A percentile compares a stretch with the other conserved stretches of the same genome.
Conservation (phyloP, 192 early-diverging fungal genomes). For the Rhizoclosmatium globosum region DNA sequence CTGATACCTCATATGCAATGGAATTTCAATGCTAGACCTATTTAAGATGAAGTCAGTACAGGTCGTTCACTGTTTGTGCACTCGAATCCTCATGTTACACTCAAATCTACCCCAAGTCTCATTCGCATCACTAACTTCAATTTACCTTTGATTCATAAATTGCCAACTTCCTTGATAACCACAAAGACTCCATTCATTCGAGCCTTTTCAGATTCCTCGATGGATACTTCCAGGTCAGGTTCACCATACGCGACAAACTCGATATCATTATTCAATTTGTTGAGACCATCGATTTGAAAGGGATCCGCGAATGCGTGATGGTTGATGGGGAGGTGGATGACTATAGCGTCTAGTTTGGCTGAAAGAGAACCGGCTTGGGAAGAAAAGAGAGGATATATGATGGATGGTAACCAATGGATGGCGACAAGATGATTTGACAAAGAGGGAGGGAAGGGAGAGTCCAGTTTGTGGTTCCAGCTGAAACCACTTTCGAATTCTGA, state of each 20-base stretch:
- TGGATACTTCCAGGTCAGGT: slow-evolving; percentile 17
- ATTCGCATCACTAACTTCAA: background rate
- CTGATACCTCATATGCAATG: slow-evolving; percentile 28
- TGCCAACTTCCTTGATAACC: slow-evolving; percentile 3
- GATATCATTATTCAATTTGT: background rate
- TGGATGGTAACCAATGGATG: background rate
- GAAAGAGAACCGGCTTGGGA: background rate
- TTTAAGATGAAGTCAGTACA: background rate
- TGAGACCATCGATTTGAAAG: slow-evolving; percentile 18
- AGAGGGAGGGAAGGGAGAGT: background rate
- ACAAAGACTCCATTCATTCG: slow-evolving; percentile 21
- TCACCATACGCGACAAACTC: background rate
- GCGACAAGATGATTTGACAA: background rate
- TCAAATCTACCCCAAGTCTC: background rate
- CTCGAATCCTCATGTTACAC: background rate
- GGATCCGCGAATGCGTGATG: slow-evolving; percentile 27
- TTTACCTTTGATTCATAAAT: background rate
- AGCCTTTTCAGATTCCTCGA: background rate
- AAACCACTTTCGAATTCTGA: too few species aligned
- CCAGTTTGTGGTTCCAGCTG: too few species aligned
- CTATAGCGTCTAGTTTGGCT: background rate
- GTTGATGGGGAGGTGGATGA: slow-evolving; percentile 18
- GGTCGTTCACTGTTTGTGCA: background rate
- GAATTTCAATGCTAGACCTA: slow-evolving; percentile 3
- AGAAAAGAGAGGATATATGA: background rate